Conservation (phyloP, 1,284 basidiomycete genomes). For the Boletus holoroseus region DNA sequence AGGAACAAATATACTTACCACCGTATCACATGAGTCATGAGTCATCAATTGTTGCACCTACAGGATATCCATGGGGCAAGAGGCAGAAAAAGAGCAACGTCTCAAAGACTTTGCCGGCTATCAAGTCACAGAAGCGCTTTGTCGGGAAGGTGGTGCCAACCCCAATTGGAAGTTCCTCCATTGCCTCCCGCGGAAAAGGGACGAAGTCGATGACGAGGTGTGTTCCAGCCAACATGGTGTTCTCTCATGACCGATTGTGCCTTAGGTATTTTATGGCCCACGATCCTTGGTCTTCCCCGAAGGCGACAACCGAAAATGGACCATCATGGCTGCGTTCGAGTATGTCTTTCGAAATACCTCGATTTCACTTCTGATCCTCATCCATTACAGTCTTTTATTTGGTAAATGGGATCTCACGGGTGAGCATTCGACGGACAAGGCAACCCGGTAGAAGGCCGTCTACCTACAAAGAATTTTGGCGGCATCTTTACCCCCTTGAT, state of each 20-base stretch:
- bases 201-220: conserved; percentile 95
- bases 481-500: background rate
- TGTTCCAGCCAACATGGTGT: conserved; percentile 20
- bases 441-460: background rate
- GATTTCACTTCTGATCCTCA: conserved; percentile 7
- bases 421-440: conserved; percentile 17
- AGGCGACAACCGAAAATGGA: conserved; percentile 90
- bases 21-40: conserved; percentile 1
- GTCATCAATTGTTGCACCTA: background rate
- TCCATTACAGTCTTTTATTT: conserved; percentile 39
- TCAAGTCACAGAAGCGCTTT: conserved; percentile 88
- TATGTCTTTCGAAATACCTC: conserved; percentile 38
- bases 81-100: conserved; percentile 88
- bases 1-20: conserved; percentile 21
- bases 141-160: conserved; percentile 75
- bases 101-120: conserved; percentile 87
- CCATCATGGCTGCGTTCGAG: conserved; percentile 87
- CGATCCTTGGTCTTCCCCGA: conserved; percentile 73
- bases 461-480: background rate
- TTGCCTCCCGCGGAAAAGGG: conserved; percentile 86
- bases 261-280: conserved; percentile 69
- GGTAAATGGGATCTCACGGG: conserved; percentile 44
- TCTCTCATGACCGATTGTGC: background rate
- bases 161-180: conserved; percentile 94
- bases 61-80: conserved; percentile 99